Evolutionary conservation across 108 stramenopile genomes (phyloP), one percentile per base, ranked within the genome.

Genomic region (Ochromonas danica): DNA sequence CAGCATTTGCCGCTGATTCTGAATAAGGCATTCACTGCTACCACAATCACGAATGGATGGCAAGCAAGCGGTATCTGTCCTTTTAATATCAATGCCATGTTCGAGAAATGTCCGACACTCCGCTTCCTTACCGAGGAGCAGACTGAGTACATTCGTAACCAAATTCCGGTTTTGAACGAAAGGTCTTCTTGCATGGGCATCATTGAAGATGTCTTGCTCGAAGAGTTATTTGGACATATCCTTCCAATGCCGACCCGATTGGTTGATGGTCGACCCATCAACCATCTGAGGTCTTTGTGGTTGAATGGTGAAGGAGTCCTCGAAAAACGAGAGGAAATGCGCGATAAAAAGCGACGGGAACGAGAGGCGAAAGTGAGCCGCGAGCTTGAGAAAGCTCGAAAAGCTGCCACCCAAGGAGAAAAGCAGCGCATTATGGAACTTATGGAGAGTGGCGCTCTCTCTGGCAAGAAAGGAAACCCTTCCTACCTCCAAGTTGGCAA

Each of bases 1-100:
- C 10, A 57, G 51, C 51, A 57, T 57, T 57, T 57, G 51, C 51
- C 51, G 51, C 51, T 57, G 51, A 57, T 57, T 57, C 22, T 57
- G 51, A 57, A 57, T 22, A 57, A 57, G 22, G 51, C 51, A 22
- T 57, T 57, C 51, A 57, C 51, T 22, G 22, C 10, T 22, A 57
- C 51, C 17, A 57, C 17, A 10, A 57, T 57, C 22, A 17, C 22
- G 51, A 22, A 57, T 57, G 51, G 51, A 57, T 57, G 51, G 51
- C 10, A 22, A 57, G 51, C 22, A 10, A 57, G 51, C 51, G 51
- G 51, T 22, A 57, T 57, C 10, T 57, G 17, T 57, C 51, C 51
- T 10, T 57, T 17, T 22, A 57, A 57, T 57, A 22, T 22, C 51
- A 57, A 57, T 22, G 51, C 22, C 17, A 57, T 57, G 10, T 57